Evolutionary conservation across 106 monocot species (phyloP), one percentile per base, ranked within the genome.

Genomic region (Hemerocallis citrina): DNA sequence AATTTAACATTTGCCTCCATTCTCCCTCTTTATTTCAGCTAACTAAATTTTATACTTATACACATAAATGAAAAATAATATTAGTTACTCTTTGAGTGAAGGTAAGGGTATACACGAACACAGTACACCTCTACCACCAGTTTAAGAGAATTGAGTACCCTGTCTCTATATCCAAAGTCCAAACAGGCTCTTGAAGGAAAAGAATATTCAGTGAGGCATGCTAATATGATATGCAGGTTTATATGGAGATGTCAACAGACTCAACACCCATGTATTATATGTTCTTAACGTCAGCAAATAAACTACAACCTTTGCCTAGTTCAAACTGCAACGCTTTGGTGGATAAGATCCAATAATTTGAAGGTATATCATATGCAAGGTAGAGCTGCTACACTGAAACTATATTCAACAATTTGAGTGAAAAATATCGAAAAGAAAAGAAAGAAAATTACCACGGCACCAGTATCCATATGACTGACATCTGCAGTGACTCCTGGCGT

Each of bases 381-480:
- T 30, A 31, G 14, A 30, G 31, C 52, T 31, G n/a, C n/a, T 6
- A 31, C 0, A 13, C 30, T 29, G 30, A 32, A 32, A 6, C 22
- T 32, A 13, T n/a, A 0, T 13, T 14, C 52, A 52, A 52, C 27
- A 52, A 13, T 13, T 28, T 15, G 34, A 13, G n/a, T 4, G 0
- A 35, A 21, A 37, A 57, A 20, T 35, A 12, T n/a, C 15, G 6
- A 36, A n/a, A 35, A 34, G 6, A 36, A n/a, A 35, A 20, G 13
- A 9, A 39, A 33, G 52, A 52, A 66, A 24, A 37, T 66, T 62
- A 70, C 70, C 70, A 70, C 70, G 9, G 70, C 70, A 33, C 61
- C 50, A 11, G 70, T 70, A 61, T 70, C 36, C 70, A 70, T 70
- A 42, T 70, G 70, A 52, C 70, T 62, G 29, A 70, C 38, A 52